Evolutionary conservation across 441 rosid species (phyloP), one percentile per base, ranked within the genome.

Genomic region (Jatropha multifida): DNA sequence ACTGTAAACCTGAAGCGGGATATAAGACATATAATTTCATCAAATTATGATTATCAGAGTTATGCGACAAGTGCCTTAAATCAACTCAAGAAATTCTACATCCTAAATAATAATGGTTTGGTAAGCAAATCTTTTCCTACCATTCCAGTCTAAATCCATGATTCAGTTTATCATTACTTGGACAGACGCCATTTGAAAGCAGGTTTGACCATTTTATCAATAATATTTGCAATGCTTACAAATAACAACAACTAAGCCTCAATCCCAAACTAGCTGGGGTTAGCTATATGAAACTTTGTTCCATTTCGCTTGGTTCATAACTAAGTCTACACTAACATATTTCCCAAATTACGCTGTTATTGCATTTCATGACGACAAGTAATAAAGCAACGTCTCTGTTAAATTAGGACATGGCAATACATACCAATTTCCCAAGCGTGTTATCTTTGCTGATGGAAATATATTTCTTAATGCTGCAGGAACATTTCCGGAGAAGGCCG

Each of bases 401-500:
- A 65, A 76, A 71, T 54, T 74, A 64, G 70, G 38, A 51, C 68
- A 76, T 3, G 63, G 63, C 10, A 58, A 32, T 56, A 73, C 86
- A 83, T 74, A 90, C 96, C 96, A 91, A 81, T 89, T 91, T 56
- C 93, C 96, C 72, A 91, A 74, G 48, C 83, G 90, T 58, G 85
- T 76, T 80, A 91, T 91, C 84, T 85, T 89, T 67, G 93, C 93
- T 72, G 87, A 88, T 55, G 96, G 92, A 79, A 82, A 91, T 77
- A 80, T 79, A 48, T 81, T 66, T 72, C 72, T 85, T 62, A 89
- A 74, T 73, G 85, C 89, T 18, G 92, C 88, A 44, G 96, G 96
- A 78, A 89, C 82, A 75, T 86, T 89, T 76, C 96, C 96, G 60
- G 96, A 89, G 76, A 91, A 91, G 32, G 90, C 93, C 55, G 96